A percentile compares a stretch with the other conserved stretches of the same genome.
These are phyloP conservation scores for Cornus controversa DNA, from an alignment of 148 eudicot genomes.

Conservation along the genomic window DNA sequence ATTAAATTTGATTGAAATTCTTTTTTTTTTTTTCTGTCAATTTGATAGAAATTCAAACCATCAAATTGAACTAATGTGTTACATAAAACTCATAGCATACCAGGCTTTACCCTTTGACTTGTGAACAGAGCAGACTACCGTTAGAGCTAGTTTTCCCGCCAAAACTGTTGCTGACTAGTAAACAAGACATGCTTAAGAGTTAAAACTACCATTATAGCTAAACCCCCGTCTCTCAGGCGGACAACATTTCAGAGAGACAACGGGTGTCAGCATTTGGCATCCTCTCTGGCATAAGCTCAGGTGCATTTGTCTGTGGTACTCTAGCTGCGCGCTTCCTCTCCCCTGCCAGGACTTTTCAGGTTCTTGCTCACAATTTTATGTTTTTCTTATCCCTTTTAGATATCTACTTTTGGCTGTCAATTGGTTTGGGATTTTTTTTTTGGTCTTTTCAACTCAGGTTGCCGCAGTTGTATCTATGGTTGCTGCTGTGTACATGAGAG, in stretches of 20 bases:
- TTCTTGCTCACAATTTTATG: not conserved
- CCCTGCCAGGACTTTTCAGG: slow-evolving; percentile 69
- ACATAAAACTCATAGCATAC: no score
- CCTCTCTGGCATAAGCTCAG: slow-evolving; percentile 54
- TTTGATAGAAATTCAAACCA: no score
- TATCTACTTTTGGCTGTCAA: not conserved
- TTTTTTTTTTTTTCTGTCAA: no score
- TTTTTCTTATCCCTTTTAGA: not conserved
- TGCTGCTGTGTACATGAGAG: slow-evolving; percentile 66
- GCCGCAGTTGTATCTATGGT: slow-evolving; percentile 58
- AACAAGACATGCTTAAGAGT: not conserved
- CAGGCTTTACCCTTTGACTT: no score
- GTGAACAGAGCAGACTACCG: no score
- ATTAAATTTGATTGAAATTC: no score
- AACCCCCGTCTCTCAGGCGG: slow-evolving; percentile 44
- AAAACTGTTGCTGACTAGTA: no score
- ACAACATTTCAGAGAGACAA: slow-evolving; percentile 46
- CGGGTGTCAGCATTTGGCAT: slow-evolving; percentile 68
- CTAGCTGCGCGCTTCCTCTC: slow-evolving; percentile 68
- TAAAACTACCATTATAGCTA: no score
- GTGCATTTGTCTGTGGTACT: slow-evolving; percentile 72
- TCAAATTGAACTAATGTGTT: no score
- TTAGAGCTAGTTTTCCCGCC: no score
- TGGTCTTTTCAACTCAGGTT: slow-evolving; percentile 30
- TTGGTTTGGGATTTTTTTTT: not conserved